Percentiles rank a stretch among this genome's conserved stretches.
These are phyloP conservation scores for Rehmannia glutinosa DNA, from an alignment of 257 asterid species.

Conservation along the genomic window DNA sequence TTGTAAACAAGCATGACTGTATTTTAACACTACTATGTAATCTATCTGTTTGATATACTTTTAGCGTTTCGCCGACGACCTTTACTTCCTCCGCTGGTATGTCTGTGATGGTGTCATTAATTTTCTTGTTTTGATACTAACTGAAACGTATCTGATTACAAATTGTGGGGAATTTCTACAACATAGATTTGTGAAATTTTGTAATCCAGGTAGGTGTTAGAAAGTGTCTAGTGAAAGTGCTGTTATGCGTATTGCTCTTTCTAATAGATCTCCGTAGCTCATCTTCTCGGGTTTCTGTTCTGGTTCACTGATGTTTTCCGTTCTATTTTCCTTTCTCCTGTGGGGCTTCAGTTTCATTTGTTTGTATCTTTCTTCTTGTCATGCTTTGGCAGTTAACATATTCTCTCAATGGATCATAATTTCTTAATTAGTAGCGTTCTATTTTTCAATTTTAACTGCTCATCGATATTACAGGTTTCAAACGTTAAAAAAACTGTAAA, in stretches of 20 bases:
- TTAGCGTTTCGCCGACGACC: background rate
- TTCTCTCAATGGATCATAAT: too few species aligned
- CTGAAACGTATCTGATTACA: background rate
- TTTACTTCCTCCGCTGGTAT: background rate
- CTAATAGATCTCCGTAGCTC: background rate
- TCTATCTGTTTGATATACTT: background rate
- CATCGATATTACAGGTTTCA: too few species aligned
- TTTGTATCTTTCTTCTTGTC: too few species aligned
- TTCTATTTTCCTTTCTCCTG: too few species aligned
- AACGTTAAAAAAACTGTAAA: too few species aligned
- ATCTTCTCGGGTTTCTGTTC: background rate
- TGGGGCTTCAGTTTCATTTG: too few species aligned
- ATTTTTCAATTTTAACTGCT: too few species aligned
- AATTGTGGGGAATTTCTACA: background rate
- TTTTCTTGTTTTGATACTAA: background rate
- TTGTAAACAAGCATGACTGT: background rate
- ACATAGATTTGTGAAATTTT: background rate
- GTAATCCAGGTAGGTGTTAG: background rate
- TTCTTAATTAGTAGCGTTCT: too few species aligned
- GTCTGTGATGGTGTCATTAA: background rate
- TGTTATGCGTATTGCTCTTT: background rate
- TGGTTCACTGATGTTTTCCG: too few species aligned
- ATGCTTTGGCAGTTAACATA: too few species aligned
- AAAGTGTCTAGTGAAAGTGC: background rate
- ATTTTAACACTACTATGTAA: background rate